These are phyloP conservation scores for Spathaspora passalidarum DNA, from an alignment of 805 yeast species.

Conservation along the genomic window DNA sequence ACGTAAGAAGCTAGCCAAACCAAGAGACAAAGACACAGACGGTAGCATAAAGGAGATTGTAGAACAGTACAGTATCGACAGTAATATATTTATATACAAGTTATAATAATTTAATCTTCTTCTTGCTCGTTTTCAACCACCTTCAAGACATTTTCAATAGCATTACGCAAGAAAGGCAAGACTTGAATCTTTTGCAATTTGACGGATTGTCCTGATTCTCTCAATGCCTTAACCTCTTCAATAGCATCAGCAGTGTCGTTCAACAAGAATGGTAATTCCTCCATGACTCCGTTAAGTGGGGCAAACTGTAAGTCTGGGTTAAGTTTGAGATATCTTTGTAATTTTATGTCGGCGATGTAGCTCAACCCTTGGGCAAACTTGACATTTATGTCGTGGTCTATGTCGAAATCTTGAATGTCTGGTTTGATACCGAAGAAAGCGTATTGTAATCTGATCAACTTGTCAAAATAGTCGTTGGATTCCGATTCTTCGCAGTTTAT, in stretches of 20 bases:
- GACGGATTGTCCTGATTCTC: slow-evolving; percentile 35
- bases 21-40: too few relatives aligned
- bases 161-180: slow-evolving; percentile 34
- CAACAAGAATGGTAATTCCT: slow-evolving; percentile 39
- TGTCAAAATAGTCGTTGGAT: slow-evolving; percentile 57
- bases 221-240: slow-evolving; percentile 45
- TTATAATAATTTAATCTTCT: too few relatives aligned
- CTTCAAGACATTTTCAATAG: slow-evolving; percentile 14
- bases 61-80: too few relatives aligned
- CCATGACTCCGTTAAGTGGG: slow-evolving; percentile 39
- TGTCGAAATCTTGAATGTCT: slow-evolving; percentile 52
- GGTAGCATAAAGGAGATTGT: too few relatives aligned
- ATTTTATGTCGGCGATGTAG: slow-evolving; percentile 66
- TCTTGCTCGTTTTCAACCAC: background rate
- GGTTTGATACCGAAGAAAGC: slow-evolving; percentile 85
- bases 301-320: slow-evolving; percentile 18
- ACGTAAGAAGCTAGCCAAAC: too few relatives aligned
- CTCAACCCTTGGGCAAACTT: slow-evolving; percentile 62
- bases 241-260: slow-evolving; percentile 38
- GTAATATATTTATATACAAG: background rate
- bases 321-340: slow-evolving; percentile 32
- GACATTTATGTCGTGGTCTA: slow-evolving; percentile 49
- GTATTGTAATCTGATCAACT: slow-evolving; percentile 72
- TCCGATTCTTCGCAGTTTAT: slow-evolving; percentile 51
- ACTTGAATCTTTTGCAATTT: slow-evolving; percentile 38